Evolutionary conservation across 306 rosid species (phyloP), one percentile per base, ranked within the genome.

Genomic region (Clitoria ternatea): DNA sequence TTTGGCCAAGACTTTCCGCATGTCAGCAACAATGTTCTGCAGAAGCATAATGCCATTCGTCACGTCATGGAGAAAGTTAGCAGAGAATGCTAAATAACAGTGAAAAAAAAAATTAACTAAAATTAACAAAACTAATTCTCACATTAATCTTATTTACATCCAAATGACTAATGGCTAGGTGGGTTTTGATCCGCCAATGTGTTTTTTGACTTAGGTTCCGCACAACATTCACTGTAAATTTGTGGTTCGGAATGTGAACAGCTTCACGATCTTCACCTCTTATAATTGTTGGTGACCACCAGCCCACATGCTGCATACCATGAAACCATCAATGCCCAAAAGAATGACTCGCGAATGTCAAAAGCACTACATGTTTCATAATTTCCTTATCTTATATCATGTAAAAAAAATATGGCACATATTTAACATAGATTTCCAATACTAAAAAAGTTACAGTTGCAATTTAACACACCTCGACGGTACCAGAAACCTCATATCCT

Each of bases 221-320:
- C 74, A 93, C 96, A 40, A 93, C 93, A 62, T 84, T 93, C 81
- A 93, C 85, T 8, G 97, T 93, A 63, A 93, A 93, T 77, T 93
- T 84, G 85, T 93, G 98, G 86, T 93, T 93, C 65, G 98, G 98
- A 76, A 93, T 87, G 84, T 93, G 97, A 75, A 93, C 86, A 39
- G 98, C 98, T 85, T 93, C 98, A 75, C 98, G 92, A 70, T 90
- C 96, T 87, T 93, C 98, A 65, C 98, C 98, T 84, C 98, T 85
- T 19, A 93, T 74, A 67, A 93, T 83, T 54, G 98, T 94, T 8
- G 98, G 97, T 20, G 98, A 94, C 97, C 98, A 94, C 98, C 98
- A 94, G 45, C 98, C 98, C 72, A 94, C 97, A 70, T 94, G 97
- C 98, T 94, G 78, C 74, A 79, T 69, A 61, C 17, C 24, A 86